Base-by-base conservation (phyloP, 352 stramenopile genomes). In the Pythium pyrilobum region DNA sequence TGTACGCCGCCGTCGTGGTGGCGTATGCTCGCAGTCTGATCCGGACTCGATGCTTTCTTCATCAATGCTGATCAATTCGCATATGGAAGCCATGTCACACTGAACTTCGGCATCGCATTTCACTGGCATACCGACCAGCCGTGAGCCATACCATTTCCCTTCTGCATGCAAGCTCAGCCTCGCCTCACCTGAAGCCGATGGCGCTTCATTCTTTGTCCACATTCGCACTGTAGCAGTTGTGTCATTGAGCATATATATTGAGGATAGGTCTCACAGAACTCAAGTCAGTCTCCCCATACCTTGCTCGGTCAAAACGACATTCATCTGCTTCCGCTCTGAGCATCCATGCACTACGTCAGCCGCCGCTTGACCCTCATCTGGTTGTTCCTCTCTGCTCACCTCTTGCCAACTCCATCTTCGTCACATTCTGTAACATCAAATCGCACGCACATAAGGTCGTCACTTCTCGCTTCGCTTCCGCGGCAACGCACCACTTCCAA, bases 361-460 rank as follows among this genome's bases (percentile, higher is more conserved):
- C 12, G n/a, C 47, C 6, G 20, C 16, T 24, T 3, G n/a, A 3
- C 1, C 11, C 11, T 18, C 47, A 57, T 24, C 15, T 6, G 12
- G 15, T 25, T 11, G 11, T 9, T 32, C 23, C 10, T 15, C 16
- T 5, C 11, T 8, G 10, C 44, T 38, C 23, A 78, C 76, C 71
- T 75, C 62, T 66, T 13, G 64, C 68, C 37, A 85, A 58, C 29
- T 87, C 79, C 51, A 78, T 67, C 23, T 81, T 85, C 36, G 57
- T 69, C 37, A 61, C 50, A 49, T 83, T 89, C 79, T 89, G 20
- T 34, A 12, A 48, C 7, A 29, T n/a, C 34, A 39, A 21, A 16
- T 18, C 34, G n/a, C n/a, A n/a, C n/a, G n/a, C n/a, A n/a, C n/a
- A n/a, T n/a, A n/a, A n/a, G n/a, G n/a, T 10, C 34, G 28, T 58